These are phyloP conservation scores for Nicotiana tabacum DNA, from an alignment of 257 asterid species.

Conservation along the genomic window DNA sequence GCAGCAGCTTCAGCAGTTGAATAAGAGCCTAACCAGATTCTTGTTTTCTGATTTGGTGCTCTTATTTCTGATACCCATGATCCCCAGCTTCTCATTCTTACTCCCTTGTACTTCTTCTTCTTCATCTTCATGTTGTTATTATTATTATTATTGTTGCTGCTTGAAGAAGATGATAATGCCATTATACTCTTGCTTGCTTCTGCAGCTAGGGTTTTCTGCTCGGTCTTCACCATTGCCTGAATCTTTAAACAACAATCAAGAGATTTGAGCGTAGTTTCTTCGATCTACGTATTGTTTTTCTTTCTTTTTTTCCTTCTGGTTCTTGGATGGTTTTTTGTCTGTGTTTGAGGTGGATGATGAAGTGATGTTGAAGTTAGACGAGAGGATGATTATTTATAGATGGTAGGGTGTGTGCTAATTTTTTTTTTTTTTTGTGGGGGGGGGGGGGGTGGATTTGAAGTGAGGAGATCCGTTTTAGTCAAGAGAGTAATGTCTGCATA, in stretches of 20 bases:
- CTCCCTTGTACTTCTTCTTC: constrained; percentile 88
- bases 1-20: constrained; percentile 97
- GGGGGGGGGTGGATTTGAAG: not conserved
- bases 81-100: constrained; percentile 97
- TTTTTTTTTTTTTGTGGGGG: not conserved
- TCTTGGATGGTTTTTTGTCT: not conserved
- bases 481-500: constrained; percentile 32
- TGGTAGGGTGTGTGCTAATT: not conserved
- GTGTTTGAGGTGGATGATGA: constrained; percentile 6
- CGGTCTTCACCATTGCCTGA: constrained; percentile 55
- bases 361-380: constrained; percentile 18
- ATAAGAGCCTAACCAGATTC: constrained; percentile 94
- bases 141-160: constrained; percentile 3
- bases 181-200: not conserved
- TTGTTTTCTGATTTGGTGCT: constrained; percentile 88
- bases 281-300: not conserved
- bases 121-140: not conserved
- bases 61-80: constrained; percentile 88
- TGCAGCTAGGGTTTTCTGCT: constrained; percentile 21
- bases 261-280: not conserved
- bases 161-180: constrained; percentile 16
- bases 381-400: constrained; percentile 32
- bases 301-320: not conserved
- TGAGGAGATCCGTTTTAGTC: constrained; percentile 29
- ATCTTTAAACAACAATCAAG: not conserved